Conservation (phyloP, 2,329 filamentous ascomycete species). For the Aspergillus costaricaensis region DNA sequence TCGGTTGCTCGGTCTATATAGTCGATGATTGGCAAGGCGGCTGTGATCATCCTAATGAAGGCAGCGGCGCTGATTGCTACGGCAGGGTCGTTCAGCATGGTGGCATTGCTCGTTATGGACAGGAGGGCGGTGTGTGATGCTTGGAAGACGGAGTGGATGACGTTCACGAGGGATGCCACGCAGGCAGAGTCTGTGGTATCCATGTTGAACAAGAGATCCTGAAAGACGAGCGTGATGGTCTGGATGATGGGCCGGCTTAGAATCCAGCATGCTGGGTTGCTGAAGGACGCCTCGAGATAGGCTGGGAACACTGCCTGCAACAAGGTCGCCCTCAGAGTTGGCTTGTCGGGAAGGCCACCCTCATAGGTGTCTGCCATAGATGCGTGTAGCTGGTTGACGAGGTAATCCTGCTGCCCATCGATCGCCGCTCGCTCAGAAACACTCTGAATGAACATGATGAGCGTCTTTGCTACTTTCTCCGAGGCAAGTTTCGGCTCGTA, state of each 20-base stretch:
- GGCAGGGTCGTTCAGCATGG: constrained; percentile 40
- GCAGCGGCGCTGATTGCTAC: constrained; percentile 42
- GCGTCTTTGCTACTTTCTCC: constrained; percentile 53
- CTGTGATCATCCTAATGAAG: constrained; percentile 45
- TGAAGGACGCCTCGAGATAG: constrained; percentile 55
- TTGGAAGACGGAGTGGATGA: constrained; percentile 43
- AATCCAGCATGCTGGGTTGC: constrained; percentile 52
- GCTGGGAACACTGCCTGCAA: constrained; percentile 58
- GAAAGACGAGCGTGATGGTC: constrained; percentile 47
- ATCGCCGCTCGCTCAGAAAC: constrained; percentile 60
- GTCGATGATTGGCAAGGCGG: constrained; percentile 47
- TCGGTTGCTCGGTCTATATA: constrained; percentile 48
- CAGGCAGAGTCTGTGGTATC: constrained; percentile 44
- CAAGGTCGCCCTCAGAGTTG: constrained; percentile 54
- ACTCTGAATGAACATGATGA: constrained; percentile 61
- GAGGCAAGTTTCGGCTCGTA: constrained; percentile 58
- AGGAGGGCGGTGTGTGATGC: constrained; percentile 41
- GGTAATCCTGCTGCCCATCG: constrained; percentile 59
- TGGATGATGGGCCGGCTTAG: constrained; percentile 55
- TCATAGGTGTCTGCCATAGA: constrained; percentile 53
- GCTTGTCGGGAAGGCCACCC: constrained; percentile 39
- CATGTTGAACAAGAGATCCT: constrained; percentile 49
- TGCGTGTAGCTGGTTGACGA: constrained; percentile 55
- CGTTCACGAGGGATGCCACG: constrained; percentile 38
- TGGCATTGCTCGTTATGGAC: constrained; percentile 35